Conservation (phyloP, 2,329 filamentous ascomycete species). For the Cordyceps tenuipes region DNA sequence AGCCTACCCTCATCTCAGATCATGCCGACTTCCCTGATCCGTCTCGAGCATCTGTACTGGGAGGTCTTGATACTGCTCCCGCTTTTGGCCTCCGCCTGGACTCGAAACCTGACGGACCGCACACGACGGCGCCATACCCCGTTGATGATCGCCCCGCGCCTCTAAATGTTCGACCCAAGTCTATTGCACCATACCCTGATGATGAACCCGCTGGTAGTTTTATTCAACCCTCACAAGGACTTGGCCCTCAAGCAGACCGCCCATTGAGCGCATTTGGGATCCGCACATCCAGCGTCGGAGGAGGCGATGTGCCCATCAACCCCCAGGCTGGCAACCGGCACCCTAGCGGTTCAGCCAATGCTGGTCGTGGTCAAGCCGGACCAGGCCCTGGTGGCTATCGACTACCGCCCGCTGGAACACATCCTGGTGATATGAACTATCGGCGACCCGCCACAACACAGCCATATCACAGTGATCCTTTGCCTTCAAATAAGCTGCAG, state of each 20-base stretch:
- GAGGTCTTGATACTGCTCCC: conserved; percentile 32
- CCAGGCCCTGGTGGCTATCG: conserved; percentile 27
- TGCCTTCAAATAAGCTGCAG: conserved; percentile 8
- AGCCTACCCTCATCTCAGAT: conserved; percentile 30
- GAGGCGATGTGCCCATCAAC: background rate
- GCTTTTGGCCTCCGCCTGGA: conserved; percentile 46
- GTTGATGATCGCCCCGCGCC: conserved; percentile 54
- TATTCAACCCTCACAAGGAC: conserved; percentile 40
- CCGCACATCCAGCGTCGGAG: conserved; percentile 32
- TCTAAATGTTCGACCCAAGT: conserved; percentile 37
- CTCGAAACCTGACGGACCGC: conserved; percentile 31
- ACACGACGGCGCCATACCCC: conserved; percentile 60
- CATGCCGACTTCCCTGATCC: conserved; percentile 39
- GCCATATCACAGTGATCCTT: conserved; percentile 16
- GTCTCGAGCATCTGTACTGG: conserved; percentile 30
- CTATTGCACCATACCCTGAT: conserved; percentile 45
- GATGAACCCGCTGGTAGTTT: conserved; percentile 33
- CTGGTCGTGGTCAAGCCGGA: conserved; percentile 34
- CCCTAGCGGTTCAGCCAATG: conserved; percentile 18
- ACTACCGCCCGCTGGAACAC: conserved; percentile 29
- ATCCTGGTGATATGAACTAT: conserved; percentile 18
- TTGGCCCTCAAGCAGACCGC: conserved; percentile 39
- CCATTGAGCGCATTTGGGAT: conserved; percentile 47
- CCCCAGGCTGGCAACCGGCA: background rate
- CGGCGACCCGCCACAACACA: conserved; percentile 16